phyloP scores from a whole-genome alignment of 1,284 basidiomycete genomes.

The Anthracocystis setariae region DNA sequence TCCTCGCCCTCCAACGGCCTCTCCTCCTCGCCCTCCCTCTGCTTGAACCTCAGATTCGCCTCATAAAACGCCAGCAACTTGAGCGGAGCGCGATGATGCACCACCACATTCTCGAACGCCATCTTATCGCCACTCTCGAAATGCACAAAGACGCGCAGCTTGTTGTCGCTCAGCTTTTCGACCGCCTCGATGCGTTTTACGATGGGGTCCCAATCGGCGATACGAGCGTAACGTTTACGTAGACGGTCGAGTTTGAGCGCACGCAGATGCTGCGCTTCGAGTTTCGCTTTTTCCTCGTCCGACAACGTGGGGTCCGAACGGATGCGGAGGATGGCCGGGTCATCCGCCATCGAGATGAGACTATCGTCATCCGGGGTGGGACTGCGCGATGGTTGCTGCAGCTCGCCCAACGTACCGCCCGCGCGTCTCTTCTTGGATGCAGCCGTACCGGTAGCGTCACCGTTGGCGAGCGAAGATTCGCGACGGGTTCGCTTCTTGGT shows the following conservation, averaged over 20 bases:
- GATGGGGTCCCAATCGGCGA: conserved; percentile 56
- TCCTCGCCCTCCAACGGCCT: conserved; percentile 12
- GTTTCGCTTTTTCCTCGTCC: conserved; percentile 16
- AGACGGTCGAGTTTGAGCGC: conserved; percentile 25
- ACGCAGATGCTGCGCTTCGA: conserved; percentile 35
- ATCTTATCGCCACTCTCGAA: conserved; percentile 41
- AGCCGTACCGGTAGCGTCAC: not conserved
- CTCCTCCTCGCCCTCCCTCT: conserved; percentile 4
- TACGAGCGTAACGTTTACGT: conserved; percentile 33
- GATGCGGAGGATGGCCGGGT: conserved; percentile 20
- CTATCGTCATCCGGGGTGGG: conserved; percentile 11
- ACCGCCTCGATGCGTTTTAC: conserved; percentile 44
- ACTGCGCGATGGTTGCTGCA: conserved; percentile 9
- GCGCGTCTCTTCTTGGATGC: not conserved
- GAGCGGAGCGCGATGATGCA: conserved; percentile 49
- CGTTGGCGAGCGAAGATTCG: conserved; percentile 1
- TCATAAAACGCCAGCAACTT: conserved; percentile 56
- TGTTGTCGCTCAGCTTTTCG: conserved; percentile 37
- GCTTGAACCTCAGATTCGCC: conserved; percentile 38
- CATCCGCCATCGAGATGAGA: conserved; percentile 3
- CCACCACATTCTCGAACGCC: conserved; percentile 42
- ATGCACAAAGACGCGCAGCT: conserved; percentile 41
- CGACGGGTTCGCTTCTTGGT: not conserved
- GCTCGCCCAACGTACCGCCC: conserved; percentile 1
- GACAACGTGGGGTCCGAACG: conserved; percentile 19